Conservation (phyloP, 257 asterid genomes). For the Nicotiana tabacum region DNA sequence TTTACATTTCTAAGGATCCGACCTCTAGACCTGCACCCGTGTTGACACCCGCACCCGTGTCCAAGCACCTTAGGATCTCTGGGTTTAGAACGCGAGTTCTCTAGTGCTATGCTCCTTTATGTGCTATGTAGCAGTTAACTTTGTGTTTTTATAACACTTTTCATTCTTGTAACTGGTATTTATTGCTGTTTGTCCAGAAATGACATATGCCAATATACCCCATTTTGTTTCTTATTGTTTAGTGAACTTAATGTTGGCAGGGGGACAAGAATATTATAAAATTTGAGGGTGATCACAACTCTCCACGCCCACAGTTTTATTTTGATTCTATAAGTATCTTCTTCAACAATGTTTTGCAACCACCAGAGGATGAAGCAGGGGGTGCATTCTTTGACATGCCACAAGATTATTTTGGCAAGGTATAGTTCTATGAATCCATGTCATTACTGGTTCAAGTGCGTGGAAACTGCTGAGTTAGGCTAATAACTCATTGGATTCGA, state of each 20-base stretch:
- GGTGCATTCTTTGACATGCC: slow-evolving; percentile 50
- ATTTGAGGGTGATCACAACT: slow-evolving; percentile 96
- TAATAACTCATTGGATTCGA: not conserved
- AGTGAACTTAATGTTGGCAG: slow-evolving; percentile 30
- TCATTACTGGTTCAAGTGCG: not conserved
- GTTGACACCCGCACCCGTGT: too few species aligned
- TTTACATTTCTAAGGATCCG: too few species aligned
- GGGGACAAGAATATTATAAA: slow-evolving; percentile 93
- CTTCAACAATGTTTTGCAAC: slow-evolving; percentile 86
- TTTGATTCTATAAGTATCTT: slow-evolving; percentile 93
- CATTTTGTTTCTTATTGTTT: slow-evolving; percentile 1
- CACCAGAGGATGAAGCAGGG: slow-evolving; percentile 63
- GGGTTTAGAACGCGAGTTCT: not conserved
- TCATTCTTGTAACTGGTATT: not conserved
- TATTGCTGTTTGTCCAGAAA: slow-evolving; percentile 1
- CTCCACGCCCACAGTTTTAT: slow-evolving; percentile 92
- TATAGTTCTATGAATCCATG: slow-evolving; percentile 19
- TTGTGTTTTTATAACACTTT: not conserved
- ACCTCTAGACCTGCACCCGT: too few species aligned
- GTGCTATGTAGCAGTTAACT: not conserved
- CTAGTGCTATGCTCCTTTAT: not conserved
- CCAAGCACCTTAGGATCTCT: not conserved
- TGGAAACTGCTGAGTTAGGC: not conserved
- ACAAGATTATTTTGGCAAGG: slow-evolving; percentile 56
- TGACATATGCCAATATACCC: not conserved